These are phyloP conservation scores for Cladosporium sp. DNA, from an alignment of 2,329 filamentous ascomycete genomes.

Conservation along the genomic window DNA sequence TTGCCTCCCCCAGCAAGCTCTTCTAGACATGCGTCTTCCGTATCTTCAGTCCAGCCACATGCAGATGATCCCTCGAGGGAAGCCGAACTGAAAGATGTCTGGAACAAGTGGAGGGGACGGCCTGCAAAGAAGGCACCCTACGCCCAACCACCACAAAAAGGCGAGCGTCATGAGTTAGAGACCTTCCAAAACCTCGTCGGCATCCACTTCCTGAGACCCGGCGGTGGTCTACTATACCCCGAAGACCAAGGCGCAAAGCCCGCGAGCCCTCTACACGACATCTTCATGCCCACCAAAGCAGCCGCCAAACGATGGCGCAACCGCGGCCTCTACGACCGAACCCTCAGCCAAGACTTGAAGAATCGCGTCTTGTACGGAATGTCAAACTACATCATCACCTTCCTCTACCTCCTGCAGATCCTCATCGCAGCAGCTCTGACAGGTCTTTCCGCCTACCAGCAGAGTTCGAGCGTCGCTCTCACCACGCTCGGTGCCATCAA, in stretches of 20 bases:
- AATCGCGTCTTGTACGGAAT: slow-evolving; percentile 20
- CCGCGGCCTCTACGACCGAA: slow-evolving; percentile 9
- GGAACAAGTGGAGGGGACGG: background rate
- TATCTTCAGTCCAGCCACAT: background rate
- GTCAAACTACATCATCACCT: slow-evolving; percentile 19
- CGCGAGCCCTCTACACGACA: slow-evolving; percentile 15
- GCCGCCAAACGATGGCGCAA: slow-evolving; percentile 14
- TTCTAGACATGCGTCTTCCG: background rate
- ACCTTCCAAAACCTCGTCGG: slow-evolving; percentile 18
- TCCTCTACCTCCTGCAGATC: slow-evolving; percentile 23
- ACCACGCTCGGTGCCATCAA: slow-evolving; percentile 23
- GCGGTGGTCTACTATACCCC: background rate
- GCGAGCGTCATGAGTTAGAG: slow-evolving; percentile 7
- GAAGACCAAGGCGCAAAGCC: slow-evolving; percentile 14
- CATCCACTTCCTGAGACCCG: slow-evolving; percentile 16
- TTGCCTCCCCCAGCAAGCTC: background rate
- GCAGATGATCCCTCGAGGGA: background rate
- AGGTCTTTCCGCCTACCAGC: slow-evolving; percentile 21
- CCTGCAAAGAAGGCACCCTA: background rate
- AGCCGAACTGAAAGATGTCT: slow-evolving; percentile 11
- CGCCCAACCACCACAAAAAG: background rate
- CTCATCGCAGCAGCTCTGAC: slow-evolving; percentile 24
- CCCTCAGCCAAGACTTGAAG: slow-evolving; percentile 10
- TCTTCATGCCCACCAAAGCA: slow-evolving; percentile 15
- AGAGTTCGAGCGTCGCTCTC: slow-evolving; percentile 10